These are phyloP conservation scores for Aspergillus sp. DNA, from an alignment of 2,329 filamentous ascomycete species.

Conservation along the genomic window DNA sequence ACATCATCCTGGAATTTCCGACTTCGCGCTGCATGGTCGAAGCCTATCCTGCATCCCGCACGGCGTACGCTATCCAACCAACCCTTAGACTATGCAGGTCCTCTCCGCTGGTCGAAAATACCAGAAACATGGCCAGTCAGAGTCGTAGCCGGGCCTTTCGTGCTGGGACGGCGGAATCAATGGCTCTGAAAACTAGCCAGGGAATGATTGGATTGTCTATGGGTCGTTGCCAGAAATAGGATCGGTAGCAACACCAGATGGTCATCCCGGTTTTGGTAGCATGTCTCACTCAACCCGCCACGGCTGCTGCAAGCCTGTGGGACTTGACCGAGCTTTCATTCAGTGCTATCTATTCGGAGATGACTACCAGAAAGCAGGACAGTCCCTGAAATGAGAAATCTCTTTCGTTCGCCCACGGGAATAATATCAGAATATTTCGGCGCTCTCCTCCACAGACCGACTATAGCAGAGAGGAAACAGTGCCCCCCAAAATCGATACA, in stretches of 20 bases:
- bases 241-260: slow-evolving; percentile 8
- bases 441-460: slow-evolving; percentile 32
- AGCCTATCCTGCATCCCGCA: slow-evolving; percentile 6
- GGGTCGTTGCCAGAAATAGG: slow-evolving; percentile 12
- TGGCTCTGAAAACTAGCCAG: slow-evolving; percentile 10
- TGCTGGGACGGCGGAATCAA: slow-evolving; percentile 8
- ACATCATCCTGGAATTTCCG: neutral
- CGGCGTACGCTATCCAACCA: slow-evolving; percentile 12
- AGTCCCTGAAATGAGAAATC: slow-evolving; percentile 1
- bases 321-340: slow-evolving; percentile 5
- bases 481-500: slow-evolving; percentile 34
- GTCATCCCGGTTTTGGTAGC: slow-evolving; percentile 8
- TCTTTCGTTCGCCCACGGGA: neutral
- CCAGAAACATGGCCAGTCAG: slow-evolving; percentile 24
- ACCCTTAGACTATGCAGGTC: slow-evolving; percentile 9
- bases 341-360: slow-evolving; percentile 7
- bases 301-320: slow-evolving; percentile 3
- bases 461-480: slow-evolving; percentile 38
- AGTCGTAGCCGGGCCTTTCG: neutral
- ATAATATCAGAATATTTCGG: slow-evolving; percentile 24
- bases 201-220: slow-evolving; percentile 6
- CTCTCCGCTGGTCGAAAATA: slow-evolving; percentile 14
- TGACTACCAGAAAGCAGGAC: neutral
- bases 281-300: slow-evolving; percentile 10
- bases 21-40: slow-evolving; percentile 1